Conservation (phyloP, 2,329 filamentous ascomycete genomes). For the Colletotrichum truncatum region DNA sequence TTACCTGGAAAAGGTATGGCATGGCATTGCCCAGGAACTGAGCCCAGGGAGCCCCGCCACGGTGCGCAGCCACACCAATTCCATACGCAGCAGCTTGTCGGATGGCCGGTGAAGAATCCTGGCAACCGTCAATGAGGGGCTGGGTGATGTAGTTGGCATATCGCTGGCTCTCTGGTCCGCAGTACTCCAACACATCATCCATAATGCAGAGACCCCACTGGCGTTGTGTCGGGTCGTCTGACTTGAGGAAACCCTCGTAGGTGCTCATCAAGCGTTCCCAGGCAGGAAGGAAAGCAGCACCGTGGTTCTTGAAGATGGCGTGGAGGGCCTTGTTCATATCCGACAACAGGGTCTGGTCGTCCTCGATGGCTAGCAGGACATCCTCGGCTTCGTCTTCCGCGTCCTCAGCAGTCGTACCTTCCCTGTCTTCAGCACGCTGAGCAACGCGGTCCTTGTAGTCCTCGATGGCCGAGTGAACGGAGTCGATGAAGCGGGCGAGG, state of each 20-base stretch:
- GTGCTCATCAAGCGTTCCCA: slow-evolving; percentile 89
- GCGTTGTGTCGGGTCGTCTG: slow-evolving; percentile 85
- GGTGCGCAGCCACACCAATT: slow-evolving; percentile 93
- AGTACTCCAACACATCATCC: slow-evolving; percentile 98
- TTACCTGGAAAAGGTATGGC: slow-evolving; percentile 85
- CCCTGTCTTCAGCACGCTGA: slow-evolving; percentile 84
- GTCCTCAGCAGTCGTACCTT: slow-evolving; percentile 78
- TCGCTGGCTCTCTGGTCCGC: slow-evolving; percentile 85
- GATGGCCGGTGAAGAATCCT: slow-evolving; percentile 87
- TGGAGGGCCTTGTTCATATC: slow-evolving; percentile 99
- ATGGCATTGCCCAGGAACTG: slow-evolving; percentile 85
- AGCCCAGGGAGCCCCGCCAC: slow-evolving; percentile 86
- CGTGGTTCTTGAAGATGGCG: slow-evolving; percentile 97
- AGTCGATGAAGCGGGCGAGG: slow-evolving; percentile 88
- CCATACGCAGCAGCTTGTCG: slow-evolving; percentile 96
- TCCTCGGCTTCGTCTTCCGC: slow-evolving; percentile 92
- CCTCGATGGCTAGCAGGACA: slow-evolving; percentile 89
- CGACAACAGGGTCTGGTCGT: slow-evolving; percentile 94
- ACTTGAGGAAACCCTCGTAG: slow-evolving; percentile 86
- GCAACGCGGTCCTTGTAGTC: slow-evolving; percentile 92
- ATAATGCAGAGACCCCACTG: slow-evolving; percentile 99
- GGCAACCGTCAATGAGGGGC: slow-evolving; percentile 86
- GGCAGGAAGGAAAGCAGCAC: slow-evolving; percentile 80
- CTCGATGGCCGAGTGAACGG: slow-evolving; percentile 84
- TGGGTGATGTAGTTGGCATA: slow-evolving; percentile 89